These are phyloP conservation scores for Xerocomellus intermedius DNA, from an alignment of 768 basidiomycete genomes.

Conservation along the genomic window DNA sequence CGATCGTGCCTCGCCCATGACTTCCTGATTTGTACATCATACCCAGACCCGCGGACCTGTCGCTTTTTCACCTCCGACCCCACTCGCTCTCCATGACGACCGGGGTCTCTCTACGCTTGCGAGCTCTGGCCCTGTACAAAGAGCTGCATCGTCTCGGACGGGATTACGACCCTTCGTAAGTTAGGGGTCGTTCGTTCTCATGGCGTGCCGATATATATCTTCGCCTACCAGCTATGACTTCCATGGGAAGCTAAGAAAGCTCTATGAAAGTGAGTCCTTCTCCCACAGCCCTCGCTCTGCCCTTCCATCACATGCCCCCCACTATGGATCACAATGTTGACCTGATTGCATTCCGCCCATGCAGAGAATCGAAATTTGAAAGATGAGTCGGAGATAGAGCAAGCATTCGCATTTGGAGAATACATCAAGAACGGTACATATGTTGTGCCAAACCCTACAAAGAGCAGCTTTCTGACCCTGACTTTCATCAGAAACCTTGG, in stretches of 20 bases:
- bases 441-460: slow-evolving; percentile 11
- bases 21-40: too few species aligned
- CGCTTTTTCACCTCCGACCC: too few species aligned
- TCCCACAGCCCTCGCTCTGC: background rate
- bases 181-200: slow-evolving; percentile 18
- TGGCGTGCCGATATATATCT: slow-evolving; percentile 9
- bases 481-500: slow-evolving; percentile 64
- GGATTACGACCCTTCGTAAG: slow-evolving; percentile 81
- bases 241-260: slow-evolving; percentile 62
- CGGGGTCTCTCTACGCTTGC: slow-evolving; percentile 49
- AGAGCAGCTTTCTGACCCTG: background rate
- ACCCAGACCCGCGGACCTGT: too few species aligned
- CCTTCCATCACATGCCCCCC: background rate
- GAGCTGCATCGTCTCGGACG: slow-evolving; percentile 77
- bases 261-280: slow-evolving; percentile 66
- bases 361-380: slow-evolving; percentile 67
- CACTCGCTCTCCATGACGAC: slow-evolving; percentile 41
- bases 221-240: slow-evolving; percentile 63
- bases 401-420: slow-evolving; percentile 69
- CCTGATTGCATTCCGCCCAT: background rate
- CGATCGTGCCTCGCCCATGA: too few species aligned
- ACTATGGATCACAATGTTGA: background rate
- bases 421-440: slow-evolving; percentile 88
- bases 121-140: slow-evolving; percentile 76
- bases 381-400: slow-evolving; percentile 71